Conservation (phyloP, 179 eudicot genomes). For the Drosera spatulata region DNA sequence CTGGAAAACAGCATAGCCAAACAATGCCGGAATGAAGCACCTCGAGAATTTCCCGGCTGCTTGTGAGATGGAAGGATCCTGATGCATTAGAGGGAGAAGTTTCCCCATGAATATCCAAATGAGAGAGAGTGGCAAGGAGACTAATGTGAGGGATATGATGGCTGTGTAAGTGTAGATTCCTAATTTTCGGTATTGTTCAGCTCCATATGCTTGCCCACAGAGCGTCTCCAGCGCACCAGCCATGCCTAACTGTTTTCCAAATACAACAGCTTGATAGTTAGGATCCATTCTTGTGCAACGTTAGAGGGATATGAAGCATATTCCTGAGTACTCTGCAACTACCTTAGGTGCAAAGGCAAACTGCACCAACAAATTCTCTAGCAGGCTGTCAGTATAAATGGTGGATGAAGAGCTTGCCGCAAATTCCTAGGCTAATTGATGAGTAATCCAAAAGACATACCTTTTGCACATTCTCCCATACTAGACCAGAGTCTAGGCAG, state of each 20-base stretch:
- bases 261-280: too few species aligned
- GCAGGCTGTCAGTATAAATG: too few species aligned
- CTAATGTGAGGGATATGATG: slow-evolving; percentile 25
- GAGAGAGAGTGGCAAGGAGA: slow-evolving; percentile 26
- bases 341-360: too few species aligned
- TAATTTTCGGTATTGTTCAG: slow-evolving; percentile 26
- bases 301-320: too few species aligned
- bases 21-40: slow-evolving; percentile 27
- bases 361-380: too few species aligned
- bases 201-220: slow-evolving; percentile 47
- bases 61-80: slow-evolving; percentile 32
- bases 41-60: slow-evolving; percentile 30
- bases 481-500: too few species aligned
- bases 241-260: slow-evolving; percentile 25
- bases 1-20: slow-evolving; percentile 27
- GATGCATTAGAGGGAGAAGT: slow-evolving; percentile 24
- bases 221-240: slow-evolving; percentile 41
- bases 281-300: too few species aligned
- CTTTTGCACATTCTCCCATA: too few species aligned
- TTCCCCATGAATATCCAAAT: slow-evolving; percentile 26
- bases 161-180: slow-evolving; percentile 34
- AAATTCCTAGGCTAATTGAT: too few species aligned
- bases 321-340: too few species aligned
- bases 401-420: too few species aligned
- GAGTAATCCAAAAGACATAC: too few species aligned